Base-by-base conservation (phyloP, 2,329 filamentous ascomycete species). In the Diaporthe sp. region DNA sequence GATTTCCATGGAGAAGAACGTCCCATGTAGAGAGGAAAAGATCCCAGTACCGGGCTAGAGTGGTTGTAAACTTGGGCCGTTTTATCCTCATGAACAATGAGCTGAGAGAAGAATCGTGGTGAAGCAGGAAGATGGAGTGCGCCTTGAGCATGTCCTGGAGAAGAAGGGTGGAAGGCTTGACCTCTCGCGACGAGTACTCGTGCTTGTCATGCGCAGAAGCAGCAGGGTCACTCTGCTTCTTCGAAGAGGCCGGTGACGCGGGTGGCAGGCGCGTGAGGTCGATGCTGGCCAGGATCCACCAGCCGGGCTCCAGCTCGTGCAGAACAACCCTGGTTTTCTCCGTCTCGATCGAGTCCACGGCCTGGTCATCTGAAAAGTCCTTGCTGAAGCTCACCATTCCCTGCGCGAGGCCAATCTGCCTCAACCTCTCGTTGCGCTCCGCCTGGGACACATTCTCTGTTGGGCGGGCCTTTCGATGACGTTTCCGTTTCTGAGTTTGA, bases 401-500 rank as follows among this genome's bases (percentile, higher is more conserved):
- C 86, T 99, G 97, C 54, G 97, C 97, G 77, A 99, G 91, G 50
- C 97, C 97, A 82, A 99, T 95, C 87, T 98, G 96, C 77, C 97
- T 91, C 80, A 98, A 87, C 79, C 93, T 93, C 85, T 97, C 94
- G 83, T 98, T 97, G 81, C 92, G 91, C 80, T 95, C 92, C 77
- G 94, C 91, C 66, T 89, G 84, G 2, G 87, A 87, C 38, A 89
- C 77, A 70, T 82, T 81, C 42, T 86, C 85, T 17, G 83, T 86
- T 1, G 86, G 85, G 25, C 84, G 83, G 38, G 83, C 82, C 71
- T 75, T 71, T 78, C 87, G 83, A 77, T 86, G 82, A 38, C 84
- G 84, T 73, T 84, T 85, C 67, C 82, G 84, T 42, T 82, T 81
- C 50, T 82, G 79, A 42, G 82, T 77, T 67, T 85, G 85, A 3